Percentiles rank a stretch among this genome's conserved stretches.
phyloP scores from a whole-genome alignment of 2,329 filamentous ascomycete species.

The Alternaria sp. region DNA sequence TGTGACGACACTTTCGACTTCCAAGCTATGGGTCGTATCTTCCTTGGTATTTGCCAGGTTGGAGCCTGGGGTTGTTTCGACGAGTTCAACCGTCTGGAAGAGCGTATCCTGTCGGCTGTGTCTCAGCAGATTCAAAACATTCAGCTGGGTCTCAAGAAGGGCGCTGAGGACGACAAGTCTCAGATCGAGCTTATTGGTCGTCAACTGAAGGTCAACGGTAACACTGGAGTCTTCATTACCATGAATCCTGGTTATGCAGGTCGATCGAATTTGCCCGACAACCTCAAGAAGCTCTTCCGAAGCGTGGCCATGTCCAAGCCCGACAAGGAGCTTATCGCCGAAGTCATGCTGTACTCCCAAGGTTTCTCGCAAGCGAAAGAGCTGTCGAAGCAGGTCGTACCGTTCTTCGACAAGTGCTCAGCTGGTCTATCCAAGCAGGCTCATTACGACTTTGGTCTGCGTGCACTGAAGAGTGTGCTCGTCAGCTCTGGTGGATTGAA shows the following conservation, averaged over 20 bases:
- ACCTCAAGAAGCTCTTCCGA: constrained; percentile 98
- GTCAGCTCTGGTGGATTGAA: constrained; percentile 97
- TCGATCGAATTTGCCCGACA: constrained; percentile 96
- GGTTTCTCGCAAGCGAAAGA: constrained; percentile 96
- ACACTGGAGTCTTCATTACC: constrained; percentile 99
- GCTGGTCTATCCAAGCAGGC: constrained; percentile 88
- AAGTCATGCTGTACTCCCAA: constrained; percentile 99
- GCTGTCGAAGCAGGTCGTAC: constrained; percentile 93
- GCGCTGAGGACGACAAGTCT: constrained; percentile 77
- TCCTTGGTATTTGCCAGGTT: constrained; percentile 98
- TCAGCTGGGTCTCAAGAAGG: constrained; percentile 89
- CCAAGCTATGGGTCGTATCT: constrained; percentile 99
- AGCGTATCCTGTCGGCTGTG: constrained; percentile 95
- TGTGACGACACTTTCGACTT: constrained; percentile 99
- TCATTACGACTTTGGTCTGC: constrained; percentile 97
- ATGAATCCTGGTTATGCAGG: constrained; percentile 99
- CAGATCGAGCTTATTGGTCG: constrained; percentile 95
- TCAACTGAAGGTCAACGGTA: constrained; percentile 84
- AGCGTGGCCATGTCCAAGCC: constrained; percentile 99
- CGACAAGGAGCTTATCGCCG: constrained; percentile 98
- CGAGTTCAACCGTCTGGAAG: constrained; percentile 98
- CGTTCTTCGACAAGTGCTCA: constrained; percentile 94
- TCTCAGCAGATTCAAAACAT: constrained; percentile 99
- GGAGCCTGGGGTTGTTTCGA: constrained; percentile 99
- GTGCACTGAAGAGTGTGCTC: constrained; percentile 96